Base-by-base conservation (phyloP, 2,329 filamentous ascomycete genomes). In the Diaporthe nobilis region DNA sequence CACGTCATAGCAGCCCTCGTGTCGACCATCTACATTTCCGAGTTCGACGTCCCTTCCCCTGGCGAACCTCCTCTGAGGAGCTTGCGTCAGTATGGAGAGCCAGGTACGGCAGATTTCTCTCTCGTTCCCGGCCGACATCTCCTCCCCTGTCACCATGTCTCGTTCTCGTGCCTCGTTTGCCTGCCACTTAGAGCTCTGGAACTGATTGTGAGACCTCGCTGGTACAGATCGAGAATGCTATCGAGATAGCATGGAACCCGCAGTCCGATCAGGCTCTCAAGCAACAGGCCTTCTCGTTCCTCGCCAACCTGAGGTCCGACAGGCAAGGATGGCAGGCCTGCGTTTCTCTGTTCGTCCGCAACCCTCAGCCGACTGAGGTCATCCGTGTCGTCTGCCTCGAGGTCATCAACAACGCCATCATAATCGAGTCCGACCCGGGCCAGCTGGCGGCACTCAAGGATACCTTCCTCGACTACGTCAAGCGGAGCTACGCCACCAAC, bases 251-350 rank as follows among this genome's bases (percentile, higher is more conserved):
- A 85, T 97, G 93, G 88, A 93, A 96, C 85, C 94, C 95, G 76
- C 86, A 90, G 81, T 94, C 95, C 81, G 92, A 96, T 85, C 92
- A 91, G 81, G 86, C 88, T 79, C 89, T 97, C 82, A 95, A 96
- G 86, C 86, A 87, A 77, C 95, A 98, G 87, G 96, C 96, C 79
- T 94, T 94, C 83, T 91, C 95, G 73, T 97, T 94, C 84, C 88
- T 94, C 71, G 89, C 91, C 84, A 95, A 95, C 82, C 89, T 98
- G 77, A 92, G 95, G 78, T 88, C 92, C 82, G 93, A 98, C 82
- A 92, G 94, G 65, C 92, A 94, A 81, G 95, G 94, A 85, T 98
- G 96, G 95, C 95, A 98, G 85, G 92, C 95, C 80, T 98, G 96
- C 86, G 92, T 97, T 72, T 87, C 91, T 49, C 92, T 99, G 80